Base-by-base conservation (phyloP, 192 early-diverging fungal species). In the Dissophora globulifera region DNA sequence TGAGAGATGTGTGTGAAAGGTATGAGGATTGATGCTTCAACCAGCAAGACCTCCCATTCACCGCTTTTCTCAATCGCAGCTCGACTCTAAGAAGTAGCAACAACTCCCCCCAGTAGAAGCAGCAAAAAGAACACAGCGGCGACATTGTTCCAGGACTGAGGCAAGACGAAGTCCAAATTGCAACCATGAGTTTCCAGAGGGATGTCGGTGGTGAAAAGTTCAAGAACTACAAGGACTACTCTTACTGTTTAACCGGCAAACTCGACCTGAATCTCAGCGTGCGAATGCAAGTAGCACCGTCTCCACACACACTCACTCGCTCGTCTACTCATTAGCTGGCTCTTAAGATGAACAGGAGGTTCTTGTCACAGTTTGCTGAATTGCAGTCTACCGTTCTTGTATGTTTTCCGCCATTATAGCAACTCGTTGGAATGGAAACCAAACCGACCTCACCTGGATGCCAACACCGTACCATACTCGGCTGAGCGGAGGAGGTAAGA, bases 181-280 rank as follows among this genome's bases (percentile, higher is more conserved):
- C 58, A 57, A 33, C 35, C 31, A 69, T 76, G 72, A 62, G 43
- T 40, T 35, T 61, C 13, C 50, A 60, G 29, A 50, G 58, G 11
- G 72, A 76, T 67, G 58, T 62, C 72, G 50, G 68, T 25, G 58
- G 62, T 16, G 63, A 62, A 26, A 62, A 64, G 47, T 58, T 62
- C 35, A 69, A 66, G 45, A 58, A 64, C 61, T 63, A 71, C 17
- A 87, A 83, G 75, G 91, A 91, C 65, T 93, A 89, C 63, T 89
- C 92, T 15, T 92, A 86, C 62, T 91, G 89, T 58, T 69, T 90
- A 13, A 86, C 90, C 29, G 80, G 84, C 38, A 88, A 91, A 31
- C 78, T 93, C 17, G 82, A 90, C 62, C 53, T 86, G 12, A 81
- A 82, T 26, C 81, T 92, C 16, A 79, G 74, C 20, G 78, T 93